A percentile compares a stretch with the other conserved stretches of the same genome.
phyloP scores from a whole-genome alignment of 1,139 yeast genomes.

The Blastobotrys ciferrii region DNA sequence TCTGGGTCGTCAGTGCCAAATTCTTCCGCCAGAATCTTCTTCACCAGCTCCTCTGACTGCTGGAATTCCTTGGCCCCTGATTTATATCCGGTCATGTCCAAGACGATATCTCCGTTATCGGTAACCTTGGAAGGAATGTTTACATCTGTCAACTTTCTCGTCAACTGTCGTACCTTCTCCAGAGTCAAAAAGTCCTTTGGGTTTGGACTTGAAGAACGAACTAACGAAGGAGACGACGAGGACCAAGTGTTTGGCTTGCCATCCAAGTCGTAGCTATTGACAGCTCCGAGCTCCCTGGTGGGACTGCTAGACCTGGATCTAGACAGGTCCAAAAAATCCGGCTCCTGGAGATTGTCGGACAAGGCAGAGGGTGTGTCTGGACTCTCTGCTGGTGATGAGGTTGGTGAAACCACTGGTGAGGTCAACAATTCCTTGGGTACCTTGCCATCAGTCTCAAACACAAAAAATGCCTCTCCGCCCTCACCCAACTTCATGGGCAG shows the following conservation, averaged over 20 bases:
- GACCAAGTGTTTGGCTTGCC: background rate
- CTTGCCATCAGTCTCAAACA: conserved; percentile 74
- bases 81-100: conserved; percentile 97
- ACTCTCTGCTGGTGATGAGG: conserved; percentile 59
- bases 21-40: conserved; percentile 69
- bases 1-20: conserved; percentile 52
- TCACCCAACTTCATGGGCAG: conserved; percentile 96
- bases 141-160: conserved; percentile 61
- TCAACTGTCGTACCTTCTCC: conserved; percentile 66
- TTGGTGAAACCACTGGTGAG: conserved; percentile 87
- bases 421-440: conserved; percentile 81
- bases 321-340: conserved; percentile 51
- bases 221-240: conserved; percentile 12
- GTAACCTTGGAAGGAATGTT: conserved; percentile 89
- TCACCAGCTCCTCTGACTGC: conserved; percentile 55
- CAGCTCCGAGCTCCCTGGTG: background rate
- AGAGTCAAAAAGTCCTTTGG: conserved; percentile 40
- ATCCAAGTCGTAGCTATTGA: conserved; percentile 4
- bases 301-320: conserved; percentile 23
- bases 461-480: conserved; percentile 97
- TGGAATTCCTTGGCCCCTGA: conserved; percentile 66
- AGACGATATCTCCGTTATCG: conserved; percentile 82
- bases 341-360: conserved; percentile 44
- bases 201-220: conserved; percentile 10
- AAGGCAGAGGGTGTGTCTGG: conserved; percentile 21